Evolutionary conservation across 176 grass and related monocot genomes (phyloP).

Genomic region (Musa acuminata): DNA sequence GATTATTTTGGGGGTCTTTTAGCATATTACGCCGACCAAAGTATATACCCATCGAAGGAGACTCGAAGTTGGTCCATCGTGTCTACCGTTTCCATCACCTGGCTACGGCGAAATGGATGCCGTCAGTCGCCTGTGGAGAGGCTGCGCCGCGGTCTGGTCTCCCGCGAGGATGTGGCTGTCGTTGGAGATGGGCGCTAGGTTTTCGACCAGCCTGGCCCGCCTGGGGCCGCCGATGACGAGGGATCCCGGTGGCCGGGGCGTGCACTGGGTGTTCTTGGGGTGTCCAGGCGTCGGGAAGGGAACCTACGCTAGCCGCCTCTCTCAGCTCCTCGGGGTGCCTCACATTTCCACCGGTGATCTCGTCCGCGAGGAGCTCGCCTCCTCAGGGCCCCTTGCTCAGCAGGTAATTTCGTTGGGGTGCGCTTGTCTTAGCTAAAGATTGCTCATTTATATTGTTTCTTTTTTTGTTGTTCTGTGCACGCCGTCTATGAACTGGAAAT

Average conservation of each 20-base stretch:
- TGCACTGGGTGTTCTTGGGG: conserved; percentile 95
- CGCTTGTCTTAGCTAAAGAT: background rate
- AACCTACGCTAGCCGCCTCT: conserved; percentile 75
- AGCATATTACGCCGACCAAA: background rate
- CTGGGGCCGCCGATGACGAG: conserved; percentile 7
- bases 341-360: conserved; percentile 95
- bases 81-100: background rate
- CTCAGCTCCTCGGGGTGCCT: conserved; percentile 63
- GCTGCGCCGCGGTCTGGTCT: conserved; percentile 4
- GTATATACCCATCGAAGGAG: background rate
- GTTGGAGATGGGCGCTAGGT: conserved; percentile 17
- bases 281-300: conserved; percentile 92
- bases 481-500: background rate
- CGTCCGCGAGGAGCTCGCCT: conserved; percentile 76
- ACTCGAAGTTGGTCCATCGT: background rate
- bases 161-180: conserved; percentile 22
- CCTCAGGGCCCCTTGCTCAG: conserved; percentile 41
- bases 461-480: background rate
- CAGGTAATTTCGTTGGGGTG: conserved; percentile 29
- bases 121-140: conserved; percentile 38
- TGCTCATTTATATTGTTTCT: background rate
- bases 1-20: background rate
- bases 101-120: conserved; percentile 35
- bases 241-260: conserved; percentile 20
- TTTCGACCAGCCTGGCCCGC: conserved; percentile 27